phyloP scores from a whole-genome alignment of 176 grass and related monocot genomes.

The Elymus sibiricus region DNA sequence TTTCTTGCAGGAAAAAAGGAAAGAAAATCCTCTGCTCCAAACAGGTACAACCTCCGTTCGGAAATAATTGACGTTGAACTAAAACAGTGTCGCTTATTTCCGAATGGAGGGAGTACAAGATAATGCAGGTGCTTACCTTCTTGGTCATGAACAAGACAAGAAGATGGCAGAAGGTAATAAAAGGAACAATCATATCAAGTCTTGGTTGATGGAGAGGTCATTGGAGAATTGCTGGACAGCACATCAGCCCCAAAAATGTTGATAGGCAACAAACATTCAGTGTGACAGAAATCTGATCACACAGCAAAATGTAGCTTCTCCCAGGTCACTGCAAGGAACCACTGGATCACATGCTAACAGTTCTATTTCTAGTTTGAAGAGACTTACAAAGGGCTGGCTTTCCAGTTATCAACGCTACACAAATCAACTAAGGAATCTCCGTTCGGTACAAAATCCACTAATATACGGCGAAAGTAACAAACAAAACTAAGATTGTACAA shows the following conservation, averaged over 20 bases:
- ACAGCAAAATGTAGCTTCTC: background rate
- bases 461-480: slow-evolving; percentile 16
- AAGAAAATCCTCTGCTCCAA: background rate
- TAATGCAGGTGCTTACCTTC: background rate
- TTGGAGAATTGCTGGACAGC: background rate
- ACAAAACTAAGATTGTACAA: slow-evolving; percentile 42
- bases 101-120: no score
- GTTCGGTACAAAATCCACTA: slow-evolving; percentile 29
- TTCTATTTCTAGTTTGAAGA: background rate
- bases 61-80: no score
- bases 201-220: background rate
- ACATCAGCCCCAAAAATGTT: background rate
- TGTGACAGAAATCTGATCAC: background rate
- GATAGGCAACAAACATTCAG: background rate
- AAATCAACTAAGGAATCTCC: slow-evolving; percentile 26
- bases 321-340: background rate
- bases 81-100: no score
- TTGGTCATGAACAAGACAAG: background rate
- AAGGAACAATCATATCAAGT: background rate
- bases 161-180: background rate
- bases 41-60: background rate
- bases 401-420: slow-evolving; percentile 16
- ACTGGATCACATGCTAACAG: background rate
- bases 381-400: slow-evolving; percentile 12
- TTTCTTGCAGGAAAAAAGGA: background rate